Evolutionary conservation across 805 yeast species (phyloP).

Genomic region (Martiniozyma abietophila): DNA sequence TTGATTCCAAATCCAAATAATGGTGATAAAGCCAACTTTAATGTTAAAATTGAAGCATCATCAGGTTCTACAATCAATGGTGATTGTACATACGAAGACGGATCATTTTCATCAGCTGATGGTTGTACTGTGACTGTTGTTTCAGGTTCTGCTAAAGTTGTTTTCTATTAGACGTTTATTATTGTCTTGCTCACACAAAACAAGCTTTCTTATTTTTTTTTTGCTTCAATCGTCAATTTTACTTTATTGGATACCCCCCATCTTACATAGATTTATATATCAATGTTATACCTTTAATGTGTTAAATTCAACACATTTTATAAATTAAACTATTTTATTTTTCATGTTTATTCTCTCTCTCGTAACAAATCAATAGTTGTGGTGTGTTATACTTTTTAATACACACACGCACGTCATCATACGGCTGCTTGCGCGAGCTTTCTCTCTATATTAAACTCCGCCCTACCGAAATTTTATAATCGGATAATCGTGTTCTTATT

Average conservation of each 20-base stretch:
- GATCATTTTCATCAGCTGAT: constrained; percentile 60
- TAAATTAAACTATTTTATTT: too few relatives aligned
- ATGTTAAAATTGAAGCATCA: constrained; percentile 70
- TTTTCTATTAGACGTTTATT: constrained; percentile 38
- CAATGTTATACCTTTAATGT: too few relatives aligned
- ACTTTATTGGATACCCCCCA: background rate
- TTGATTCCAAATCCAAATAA: constrained; percentile 76
- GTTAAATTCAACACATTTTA: too few relatives aligned
- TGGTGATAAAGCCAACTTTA: constrained; percentile 47
- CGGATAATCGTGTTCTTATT: too few relatives aligned
- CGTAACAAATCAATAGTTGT: too few relatives aligned
- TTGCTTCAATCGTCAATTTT: constrained; percentile 1
- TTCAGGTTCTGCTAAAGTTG: constrained; percentile 75
- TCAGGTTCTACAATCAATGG: constrained; percentile 62
- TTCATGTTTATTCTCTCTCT: too few relatives aligned
- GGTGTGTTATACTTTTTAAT: too few relatives aligned
- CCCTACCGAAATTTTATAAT: too few relatives aligned
- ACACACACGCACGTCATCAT: too few relatives aligned
- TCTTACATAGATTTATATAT: too few relatives aligned
- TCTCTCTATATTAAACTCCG: too few relatives aligned
- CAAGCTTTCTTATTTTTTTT: background rate
- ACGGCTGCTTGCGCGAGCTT: too few relatives aligned
- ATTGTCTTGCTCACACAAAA: background rate
- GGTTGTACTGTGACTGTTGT: constrained; percentile 95
- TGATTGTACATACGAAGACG: constrained; percentile 71